Base-by-base conservation (phyloP, 2,329 filamentous ascomycete species). In the Botryotinia globosa region DNA sequence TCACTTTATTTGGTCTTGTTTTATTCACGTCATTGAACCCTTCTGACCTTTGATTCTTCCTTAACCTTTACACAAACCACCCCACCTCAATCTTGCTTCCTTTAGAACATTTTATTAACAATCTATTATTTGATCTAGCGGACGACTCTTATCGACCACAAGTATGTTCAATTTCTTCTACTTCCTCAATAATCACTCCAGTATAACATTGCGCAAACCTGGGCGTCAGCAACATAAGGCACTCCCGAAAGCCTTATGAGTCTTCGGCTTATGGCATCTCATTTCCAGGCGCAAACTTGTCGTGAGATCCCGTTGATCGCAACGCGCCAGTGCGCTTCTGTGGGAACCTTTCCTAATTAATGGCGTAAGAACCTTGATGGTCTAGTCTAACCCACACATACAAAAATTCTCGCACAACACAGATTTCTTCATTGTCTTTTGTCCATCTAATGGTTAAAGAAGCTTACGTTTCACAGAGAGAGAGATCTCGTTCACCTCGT, bases 401-500 rank as follows among this genome's bases (percentile, higher is more conserved):
- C 48, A 44, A 62, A 69, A 22, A 10, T 48, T 65, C 63, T 51
- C 39, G 29, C 63, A 64, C 42, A 64, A 59, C 25, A 58, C 72
- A 69, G 39, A 72, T 73, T 75, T 48, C 75, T 78, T 76, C 67
- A 80, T 80, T 77, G 69, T 58, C 65, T 56, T 64, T 68, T 62
- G 63, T 56, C 71, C 58, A 58, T 58, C 45, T 72, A 39, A 76
- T 74, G 77, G 73, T 77, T 72, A 76, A 74, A 77, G 77, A 80
- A 71, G 78, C 80, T 81, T 78, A 81, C 79, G 76, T 76, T 73
- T 78, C 74, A 77, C 86, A 95, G 92, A 92, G 93, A 83, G 93
- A 97, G 89, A 92, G 91, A 85, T 88, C 89, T 82, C 91, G 94
- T 84, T 97, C 94, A 80, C 92, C 93, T 85, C 93, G 92, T 80